These are phyloP conservation scores for Ehretia macrophylla DNA, from an alignment of 257 asterid genomes.

Conservation along the genomic window DNA sequence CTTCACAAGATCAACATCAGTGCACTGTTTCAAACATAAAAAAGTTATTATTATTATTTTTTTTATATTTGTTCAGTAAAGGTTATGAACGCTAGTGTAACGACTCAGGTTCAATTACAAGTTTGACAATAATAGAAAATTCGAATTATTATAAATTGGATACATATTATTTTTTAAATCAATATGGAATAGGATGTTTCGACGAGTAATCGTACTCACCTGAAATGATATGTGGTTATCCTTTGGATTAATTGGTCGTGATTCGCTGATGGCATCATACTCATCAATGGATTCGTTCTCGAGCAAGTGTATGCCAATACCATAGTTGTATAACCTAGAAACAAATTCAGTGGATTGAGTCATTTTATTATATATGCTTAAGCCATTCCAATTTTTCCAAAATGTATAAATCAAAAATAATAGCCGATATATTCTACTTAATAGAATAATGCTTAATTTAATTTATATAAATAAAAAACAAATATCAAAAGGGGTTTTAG, in stretches of 20 bases:
- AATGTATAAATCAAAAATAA: no score
- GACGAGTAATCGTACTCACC: no score
- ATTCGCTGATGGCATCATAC: not conserved
- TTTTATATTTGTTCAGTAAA: not conserved
- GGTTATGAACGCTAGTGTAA: not conserved
- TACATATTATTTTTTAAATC: no score
- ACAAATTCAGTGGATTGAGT: no score
- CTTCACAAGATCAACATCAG: constrained; percentile 28
- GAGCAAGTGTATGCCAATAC: constrained; percentile 38
- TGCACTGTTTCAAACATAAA: constrained; percentile 10
- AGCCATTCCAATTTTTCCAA: no score
- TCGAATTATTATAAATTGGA: no score
- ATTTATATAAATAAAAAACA: not conserved
- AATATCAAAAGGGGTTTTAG: not conserved
- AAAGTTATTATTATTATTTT: not conserved
- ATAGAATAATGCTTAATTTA: not conserved
- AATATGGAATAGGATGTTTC: no score
- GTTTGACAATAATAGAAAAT: no score
- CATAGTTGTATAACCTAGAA: constrained; percentile 35
- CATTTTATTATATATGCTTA: no score
- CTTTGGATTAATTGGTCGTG: constrained; percentile 34
- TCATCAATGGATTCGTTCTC: constrained; percentile 17
- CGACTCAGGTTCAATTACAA: no score
- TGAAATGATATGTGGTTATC: constrained; percentile 41
- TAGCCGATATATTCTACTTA: not conserved